Evolutionary conservation across 2,329 filamentous ascomycete genomes (phyloP).

Genomic region (Bipolaris gigantea): DNA sequence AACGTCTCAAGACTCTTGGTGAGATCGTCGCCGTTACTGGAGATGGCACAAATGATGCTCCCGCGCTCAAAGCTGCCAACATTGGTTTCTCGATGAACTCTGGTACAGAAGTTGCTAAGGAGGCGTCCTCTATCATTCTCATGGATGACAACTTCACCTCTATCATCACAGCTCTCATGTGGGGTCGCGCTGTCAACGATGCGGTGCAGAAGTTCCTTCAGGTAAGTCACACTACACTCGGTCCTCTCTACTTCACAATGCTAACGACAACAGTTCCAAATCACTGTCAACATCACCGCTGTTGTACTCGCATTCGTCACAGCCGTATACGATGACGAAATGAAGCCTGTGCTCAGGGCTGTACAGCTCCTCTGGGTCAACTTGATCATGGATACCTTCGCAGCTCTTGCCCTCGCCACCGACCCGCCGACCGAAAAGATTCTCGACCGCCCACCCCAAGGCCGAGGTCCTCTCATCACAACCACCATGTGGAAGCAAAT

Average conservation of each 20-base stretch:
- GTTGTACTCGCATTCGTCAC: slow-evolving; percentile 97
- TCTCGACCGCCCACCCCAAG: slow-evolving; percentile 85
- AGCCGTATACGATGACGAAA: slow-evolving; percentile 75
- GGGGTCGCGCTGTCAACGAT: slow-evolving; percentile 95
- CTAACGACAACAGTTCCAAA: slow-evolving; percentile 65
- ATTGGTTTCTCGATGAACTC: slow-evolving; percentile 96
- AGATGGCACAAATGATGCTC: slow-evolving; percentile 96
- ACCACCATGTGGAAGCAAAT: slow-evolving; percentile 67
- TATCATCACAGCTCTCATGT: slow-evolving; percentile 90
- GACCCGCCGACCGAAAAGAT: slow-evolving; percentile 95
- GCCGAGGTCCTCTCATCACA: slow-evolving; percentile 78
- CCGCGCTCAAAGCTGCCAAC: slow-evolving; percentile 94
- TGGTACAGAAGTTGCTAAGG: slow-evolving; percentile 91
- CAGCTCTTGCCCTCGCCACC: slow-evolving; percentile 92
- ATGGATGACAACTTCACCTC: slow-evolving; percentile 98
- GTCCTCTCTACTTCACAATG: background rate
- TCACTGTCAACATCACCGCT: slow-evolving; percentile 97
- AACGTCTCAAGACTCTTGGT: slow-evolving; percentile 83
- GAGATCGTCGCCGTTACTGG: slow-evolving; percentile 98
- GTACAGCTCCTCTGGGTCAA: slow-evolving; percentile 98
- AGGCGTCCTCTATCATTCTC: slow-evolving; percentile 95
- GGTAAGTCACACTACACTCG: slow-evolving; percentile 40
- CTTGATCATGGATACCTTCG: slow-evolving; percentile 92
- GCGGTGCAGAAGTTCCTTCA: slow-evolving; percentile 98
- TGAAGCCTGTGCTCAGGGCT: slow-evolving; percentile 92